Conservation (phyloP, 805 yeast genomes). For the Saccharomycopsis selenospora region DNA sequence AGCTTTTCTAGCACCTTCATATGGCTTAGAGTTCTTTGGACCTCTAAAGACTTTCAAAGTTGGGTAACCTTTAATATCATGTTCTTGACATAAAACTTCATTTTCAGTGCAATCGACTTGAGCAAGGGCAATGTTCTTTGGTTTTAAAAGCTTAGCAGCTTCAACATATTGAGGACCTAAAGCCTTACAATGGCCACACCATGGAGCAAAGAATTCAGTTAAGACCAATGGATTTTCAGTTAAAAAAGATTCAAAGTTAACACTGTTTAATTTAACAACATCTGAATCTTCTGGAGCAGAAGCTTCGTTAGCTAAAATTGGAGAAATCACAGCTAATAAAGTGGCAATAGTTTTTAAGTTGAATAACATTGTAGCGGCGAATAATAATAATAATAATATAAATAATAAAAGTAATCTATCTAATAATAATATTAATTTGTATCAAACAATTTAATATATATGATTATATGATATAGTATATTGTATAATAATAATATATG, state of each 20-base stretch:
- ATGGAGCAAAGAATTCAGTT: conserved; percentile 89
- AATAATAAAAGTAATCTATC: too few relatives aligned
- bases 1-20: conserved; percentile 79
- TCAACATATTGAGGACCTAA: conserved; percentile 72
- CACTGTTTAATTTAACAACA: conserved; percentile 70
- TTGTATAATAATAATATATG: too few relatives aligned
- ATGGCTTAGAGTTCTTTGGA: conserved; percentile 38
- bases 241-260: conserved; percentile 58
- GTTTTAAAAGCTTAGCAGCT: conserved; percentile 61
- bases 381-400: too few relatives aligned
- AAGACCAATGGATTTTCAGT: conserved; percentile 68
- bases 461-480: too few relatives aligned
- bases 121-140: conserved; percentile 61
- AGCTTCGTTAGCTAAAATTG: conserved; percentile 43
- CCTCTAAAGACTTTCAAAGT: conserved; percentile 71
- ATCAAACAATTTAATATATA: too few relatives aligned
- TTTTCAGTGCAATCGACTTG: conserved; percentile 84
- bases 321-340: conserved; percentile 32
- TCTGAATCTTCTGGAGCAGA: conserved; percentile 77
- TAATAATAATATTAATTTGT: too few relatives aligned
- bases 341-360: conserved; percentile 34
- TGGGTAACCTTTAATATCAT: conserved; percentile 76
- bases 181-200: conserved; percentile 96
- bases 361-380: conserved; percentile 31
- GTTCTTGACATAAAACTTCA: conserved; percentile 58